Evolutionary conservation across 1,139 yeast genomes (phyloP), one percentile per base, ranked within the genome.

Genomic region (Hemisphaericaspora xylanilytica): DNA sequence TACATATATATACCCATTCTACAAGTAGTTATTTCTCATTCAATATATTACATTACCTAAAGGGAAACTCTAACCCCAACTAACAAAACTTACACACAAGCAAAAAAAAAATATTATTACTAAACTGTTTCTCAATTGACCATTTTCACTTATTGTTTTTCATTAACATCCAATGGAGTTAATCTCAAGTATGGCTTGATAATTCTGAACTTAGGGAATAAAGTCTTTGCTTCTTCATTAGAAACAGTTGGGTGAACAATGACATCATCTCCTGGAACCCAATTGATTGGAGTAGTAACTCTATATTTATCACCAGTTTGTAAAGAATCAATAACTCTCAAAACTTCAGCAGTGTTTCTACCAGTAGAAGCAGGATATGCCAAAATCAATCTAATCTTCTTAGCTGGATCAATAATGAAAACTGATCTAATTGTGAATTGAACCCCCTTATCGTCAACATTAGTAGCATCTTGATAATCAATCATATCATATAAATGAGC

Each of bases 351-450:
- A 35, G 94, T 81, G 77, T 85, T 85, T 69, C 95, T 78, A 53
- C 95, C 95, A 35, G 88, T 81, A 26, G 90, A 81, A 41, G 94
- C 89, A 37, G 95, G 95, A 69, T 86, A 86, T 29, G 89, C 65
- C 61, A 85, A 67, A 46, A 78, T 81, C 55, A 85, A 73, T 59
- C 95, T 75, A 51, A 85, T 74, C 52, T 76, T 82, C 73, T 85
- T 84, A 51, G 69, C 65, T 52, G 94, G 92, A 65, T 86, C 95
- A 61, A 86, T 85, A 56, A 86, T 73, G 67, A 83, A 85, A 38
- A 85, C 94, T 13, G 92, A 82, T 65, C 95, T 75, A 58, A 85
- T 83, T 42, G 95, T 86, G 65, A 81, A 75, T 44, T 85, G 88
- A 36, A 73, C 67, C 40, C 88, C 87, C 56, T 78, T 77, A 67